Conservation (phyloP, 208 protist species). For the Crithidia mellificae region DNA sequence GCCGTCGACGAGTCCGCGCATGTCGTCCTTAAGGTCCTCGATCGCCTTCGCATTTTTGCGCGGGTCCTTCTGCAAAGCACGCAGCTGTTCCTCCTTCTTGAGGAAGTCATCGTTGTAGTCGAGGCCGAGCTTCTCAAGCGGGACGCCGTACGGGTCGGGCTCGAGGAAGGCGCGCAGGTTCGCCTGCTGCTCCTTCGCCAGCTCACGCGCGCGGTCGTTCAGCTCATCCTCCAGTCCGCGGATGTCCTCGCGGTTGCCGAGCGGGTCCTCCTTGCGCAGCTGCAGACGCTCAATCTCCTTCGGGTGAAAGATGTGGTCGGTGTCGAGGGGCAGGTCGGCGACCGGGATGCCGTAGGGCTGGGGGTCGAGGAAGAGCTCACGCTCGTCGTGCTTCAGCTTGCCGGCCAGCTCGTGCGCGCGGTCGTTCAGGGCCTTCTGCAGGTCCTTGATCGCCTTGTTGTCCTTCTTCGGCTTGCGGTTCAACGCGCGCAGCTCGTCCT, state of each 20-base stretch:
- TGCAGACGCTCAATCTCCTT: constrained; percentile 42
- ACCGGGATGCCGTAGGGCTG: neutral
- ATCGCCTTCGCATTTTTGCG: constrained; percentile 39
- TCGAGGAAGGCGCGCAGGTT: constrained; percentile 57
- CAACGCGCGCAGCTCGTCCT: constrained; percentile 47
- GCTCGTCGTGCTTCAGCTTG: neutral
- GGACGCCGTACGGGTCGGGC: constrained; percentile 1
- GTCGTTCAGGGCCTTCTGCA: constrained; percentile 45
- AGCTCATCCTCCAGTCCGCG: constrained; percentile 39
- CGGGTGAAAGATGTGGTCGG: constrained; percentile 37
- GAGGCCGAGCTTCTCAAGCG: constrained; percentile 42
- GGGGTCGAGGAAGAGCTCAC: constrained; percentile 50
- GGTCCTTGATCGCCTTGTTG: constrained; percentile 22
- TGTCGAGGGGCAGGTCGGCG: constrained; percentile 18
- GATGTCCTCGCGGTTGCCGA: constrained; percentile 21
- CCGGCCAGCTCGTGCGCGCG: constrained; percentile 51
- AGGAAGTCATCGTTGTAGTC: constrained; percentile 34
- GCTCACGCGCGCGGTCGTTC: constrained; percentile 35
- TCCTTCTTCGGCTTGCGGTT: constrained; percentile 11
- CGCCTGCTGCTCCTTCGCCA: constrained; percentile 35
- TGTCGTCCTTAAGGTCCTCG: constrained; percentile 40
- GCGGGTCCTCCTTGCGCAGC: constrained; percentile 20
- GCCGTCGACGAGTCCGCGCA: too few relatives aligned
- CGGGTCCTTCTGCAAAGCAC: constrained; percentile 46
- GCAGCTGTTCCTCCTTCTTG: constrained; percentile 35